Percentiles rank a stretch among this genome's conserved stretches.
Evolutionary conservation across 2,329 filamentous ascomycete genomes (phyloP).

Genomic region (Lanzia echinophila): DNA sequence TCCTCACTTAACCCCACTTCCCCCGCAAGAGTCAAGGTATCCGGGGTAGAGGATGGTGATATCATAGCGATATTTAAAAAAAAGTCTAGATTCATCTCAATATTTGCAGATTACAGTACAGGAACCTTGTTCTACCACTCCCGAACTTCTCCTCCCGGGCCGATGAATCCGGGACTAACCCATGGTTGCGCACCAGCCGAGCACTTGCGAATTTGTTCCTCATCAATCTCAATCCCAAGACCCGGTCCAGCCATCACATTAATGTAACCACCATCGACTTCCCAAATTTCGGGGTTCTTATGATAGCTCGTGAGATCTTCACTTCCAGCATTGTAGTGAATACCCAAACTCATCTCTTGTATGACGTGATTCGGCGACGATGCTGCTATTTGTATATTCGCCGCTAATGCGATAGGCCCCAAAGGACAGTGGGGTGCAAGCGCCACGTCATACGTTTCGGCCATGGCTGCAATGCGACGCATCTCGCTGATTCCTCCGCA

Average conservation of each 20-base stretch:
- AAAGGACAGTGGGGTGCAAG: slow-evolving; percentile 69
- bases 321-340: slow-evolving; percentile 68
- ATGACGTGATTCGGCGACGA: slow-evolving; percentile 61
- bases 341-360: slow-evolving; percentile 72
- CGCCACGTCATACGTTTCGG: slow-evolving; percentile 66
- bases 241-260: slow-evolving; percentile 52
- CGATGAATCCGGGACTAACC: slow-evolving; percentile 60
- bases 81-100: too few relatives aligned
- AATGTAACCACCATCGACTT: slow-evolving; percentile 60
- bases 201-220: slow-evolving; percentile 56
- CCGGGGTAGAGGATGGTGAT: too few relatives aligned
- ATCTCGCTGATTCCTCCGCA: slow-evolving; percentile 68
- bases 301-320: slow-evolving; percentile 62
- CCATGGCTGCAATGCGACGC: slow-evolving; percentile 61
- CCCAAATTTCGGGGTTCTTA: slow-evolving; percentile 57
- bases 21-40: too few relatives aligned
- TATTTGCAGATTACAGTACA: background rate
- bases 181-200: slow-evolving; percentile 55
- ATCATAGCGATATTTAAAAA: too few relatives aligned
- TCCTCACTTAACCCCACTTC: too few relatives aligned
- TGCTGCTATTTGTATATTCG: slow-evolving; percentile 60
- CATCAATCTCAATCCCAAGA: slow-evolving; percentile 65
- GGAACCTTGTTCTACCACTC: slow-evolving; percentile 50
- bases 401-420: slow-evolving; percentile 66
- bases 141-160: slow-evolving; percentile 57